phyloP scores from a whole-genome alignment of 805 yeast genomes.

The Hemisphaericaspora nanyangensis region DNA sequence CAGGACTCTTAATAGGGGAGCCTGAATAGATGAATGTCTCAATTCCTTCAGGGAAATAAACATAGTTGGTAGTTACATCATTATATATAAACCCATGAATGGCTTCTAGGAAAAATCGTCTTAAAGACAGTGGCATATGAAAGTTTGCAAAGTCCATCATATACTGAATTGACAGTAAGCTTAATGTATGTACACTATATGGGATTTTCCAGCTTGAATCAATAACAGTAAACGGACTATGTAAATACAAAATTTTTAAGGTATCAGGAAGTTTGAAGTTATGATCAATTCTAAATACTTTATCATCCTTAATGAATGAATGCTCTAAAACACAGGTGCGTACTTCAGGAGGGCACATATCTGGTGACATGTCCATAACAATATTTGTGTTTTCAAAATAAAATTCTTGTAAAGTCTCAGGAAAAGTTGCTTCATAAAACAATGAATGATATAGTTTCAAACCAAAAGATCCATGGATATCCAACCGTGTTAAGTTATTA shows the following conservation, averaged over 20 bases:
- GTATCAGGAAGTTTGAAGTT: not conserved
- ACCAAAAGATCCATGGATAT: not conserved
- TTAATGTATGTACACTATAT: not conserved
- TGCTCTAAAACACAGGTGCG: not conserved
- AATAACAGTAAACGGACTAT: conserved; percentile 1
- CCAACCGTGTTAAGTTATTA: not conserved
- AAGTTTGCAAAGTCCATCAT: not conserved
- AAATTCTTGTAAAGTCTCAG: not conserved
- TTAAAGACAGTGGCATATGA: not conserved
- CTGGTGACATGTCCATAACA: not conserved
- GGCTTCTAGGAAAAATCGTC: not conserved
- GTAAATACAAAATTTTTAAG: not conserved
- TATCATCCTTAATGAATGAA: not conserved
- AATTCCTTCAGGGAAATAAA: not conserved
- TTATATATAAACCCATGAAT: not conserved
- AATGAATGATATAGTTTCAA: not conserved
- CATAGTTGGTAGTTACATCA: not conserved
- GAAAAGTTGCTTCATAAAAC: not conserved
- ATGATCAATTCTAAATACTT: not conserved
- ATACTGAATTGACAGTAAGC: not conserved
- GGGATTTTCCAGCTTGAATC: conserved; percentile 1
- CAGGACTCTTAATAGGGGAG: not conserved
- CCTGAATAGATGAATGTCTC: not conserved
- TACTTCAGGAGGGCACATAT: not conserved
- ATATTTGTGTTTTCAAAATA: conserved; percentile 1